phyloP scores from a whole-genome alignment of 306 rosid genomes.

The Medicago ruthenica region DNA sequence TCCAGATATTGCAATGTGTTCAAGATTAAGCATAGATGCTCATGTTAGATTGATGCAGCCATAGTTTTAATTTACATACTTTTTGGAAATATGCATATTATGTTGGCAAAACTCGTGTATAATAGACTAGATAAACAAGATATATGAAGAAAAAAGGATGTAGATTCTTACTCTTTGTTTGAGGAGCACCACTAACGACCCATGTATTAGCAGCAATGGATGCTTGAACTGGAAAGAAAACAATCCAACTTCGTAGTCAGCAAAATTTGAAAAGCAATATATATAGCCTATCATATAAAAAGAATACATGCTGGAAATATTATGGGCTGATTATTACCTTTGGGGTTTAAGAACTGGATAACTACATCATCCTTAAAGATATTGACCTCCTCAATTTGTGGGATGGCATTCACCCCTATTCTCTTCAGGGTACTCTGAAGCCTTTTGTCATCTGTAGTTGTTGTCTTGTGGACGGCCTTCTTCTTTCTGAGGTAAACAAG shows the following conservation, averaged over 20 bases:
- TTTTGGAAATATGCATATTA: not conserved
- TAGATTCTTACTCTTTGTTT: constrained; percentile 80
- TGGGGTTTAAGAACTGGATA: constrained; percentile 89
- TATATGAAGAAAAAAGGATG: not conserved
- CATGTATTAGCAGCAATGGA: constrained; percentile 98
- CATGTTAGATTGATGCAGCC: not conserved
- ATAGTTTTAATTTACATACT: too few relatives aligned
- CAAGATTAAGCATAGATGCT: not conserved
- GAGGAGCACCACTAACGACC: constrained; percentile 98
- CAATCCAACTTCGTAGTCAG: not conserved
- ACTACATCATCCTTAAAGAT: constrained; percentile 95
- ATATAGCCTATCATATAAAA: not conserved
- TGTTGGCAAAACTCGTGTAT: too few relatives aligned
- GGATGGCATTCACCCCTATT: constrained; percentile 96
- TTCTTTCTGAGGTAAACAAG: constrained; percentile 69
- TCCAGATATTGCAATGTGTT: not conserved
- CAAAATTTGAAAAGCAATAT: not conserved
- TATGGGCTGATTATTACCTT: constrained; percentile 54
- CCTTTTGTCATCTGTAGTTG: constrained; percentile 93
- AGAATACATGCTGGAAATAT: not conserved
- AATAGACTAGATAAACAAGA: not conserved
- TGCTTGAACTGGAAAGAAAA: constrained; percentile 83
- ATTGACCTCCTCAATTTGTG: constrained; percentile 95
- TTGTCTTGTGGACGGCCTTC: constrained; percentile 99
- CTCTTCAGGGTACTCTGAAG: constrained; percentile 98